phyloP scores from a whole-genome alignment of 768 basidiomycete genomes.

The Gyrodon lividus region DNA sequence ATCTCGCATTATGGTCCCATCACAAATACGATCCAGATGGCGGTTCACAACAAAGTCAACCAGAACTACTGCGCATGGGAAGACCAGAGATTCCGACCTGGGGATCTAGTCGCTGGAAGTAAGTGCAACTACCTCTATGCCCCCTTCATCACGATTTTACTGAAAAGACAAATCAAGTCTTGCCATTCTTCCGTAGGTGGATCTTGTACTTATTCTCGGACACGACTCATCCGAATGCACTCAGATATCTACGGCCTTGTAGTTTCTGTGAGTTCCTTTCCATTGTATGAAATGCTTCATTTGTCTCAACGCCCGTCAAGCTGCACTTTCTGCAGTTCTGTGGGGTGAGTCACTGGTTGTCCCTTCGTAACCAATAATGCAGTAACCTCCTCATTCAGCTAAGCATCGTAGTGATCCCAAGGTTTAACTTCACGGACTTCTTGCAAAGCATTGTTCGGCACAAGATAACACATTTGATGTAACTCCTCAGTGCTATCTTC shows the following conservation, averaged over 20 bases:
- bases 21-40: conserved; percentile 62
- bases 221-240: conserved; percentile 12
- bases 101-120: conserved; percentile 61
- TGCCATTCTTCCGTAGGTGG: conserved; percentile 61
- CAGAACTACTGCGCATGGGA: conserved; percentile 38
- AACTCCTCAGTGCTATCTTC: conserved; percentile 14
- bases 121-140: conserved; percentile 16
- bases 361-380: background rate
- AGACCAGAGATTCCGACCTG: conserved; percentile 45
- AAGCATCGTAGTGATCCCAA: conserved; percentile 57
- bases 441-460: conserved; percentile 59
- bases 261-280: conserved; percentile 42
- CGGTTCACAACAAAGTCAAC: conserved; percentile 45
- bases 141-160: conserved; percentile 1
- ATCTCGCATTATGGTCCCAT: conserved; percentile 68
- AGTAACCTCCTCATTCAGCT: conserved; percentile 36
- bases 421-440: conserved; percentile 62
- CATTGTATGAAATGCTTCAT: background rate
- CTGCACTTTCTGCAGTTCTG: conserved; percentile 53
- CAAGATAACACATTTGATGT: conserved; percentile 58
- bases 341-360: conserved; percentile 39
- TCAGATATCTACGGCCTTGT: conserved; percentile 62
- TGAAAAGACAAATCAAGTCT: conserved; percentile 34
- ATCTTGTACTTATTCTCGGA: background rate
- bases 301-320: conserved; percentile 29